Base-by-base conservation (phyloP, 176 grass and related monocot genomes). In the sorghum (Sorghum bicolor) region DNA sequence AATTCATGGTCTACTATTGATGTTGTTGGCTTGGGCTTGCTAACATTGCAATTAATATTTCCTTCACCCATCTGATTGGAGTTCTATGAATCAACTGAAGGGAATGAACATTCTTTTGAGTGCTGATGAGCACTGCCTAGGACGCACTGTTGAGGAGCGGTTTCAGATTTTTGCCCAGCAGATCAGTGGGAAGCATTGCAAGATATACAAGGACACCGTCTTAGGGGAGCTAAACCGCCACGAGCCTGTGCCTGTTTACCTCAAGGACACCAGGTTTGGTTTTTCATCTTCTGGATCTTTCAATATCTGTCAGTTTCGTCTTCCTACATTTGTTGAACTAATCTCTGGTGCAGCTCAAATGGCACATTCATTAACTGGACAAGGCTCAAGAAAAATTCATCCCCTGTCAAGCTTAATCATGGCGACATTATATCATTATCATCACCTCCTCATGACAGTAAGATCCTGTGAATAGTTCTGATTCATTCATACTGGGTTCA, bases 21-120 rank as follows among this genome's bases (percentile, higher is more conserved):
- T 75, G 16, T 47, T 71, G 41, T 13, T 10, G 19, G 15, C n/a
- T 48, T 65, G 55, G 12, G 15, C 41, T 22, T 78, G 45, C 67
- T 41, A 22, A 15, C 31, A 19, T 50, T 90, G 34, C 45, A 44
- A 73, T 74, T 33, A 43, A 72, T 83, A 19, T 53, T 87, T 48
- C 63, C 13, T 40, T 58, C 36, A 45, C 40, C 50, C 30, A 41
- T 25, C 74, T 87, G 82, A 89, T 80, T 76, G n/a, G 33, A 78
- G 19, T 71, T 19, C 75, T 77, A 55, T 72, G 6, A 37, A 63
- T 40, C 13, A 70, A 62, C 26, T 80, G 48, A 69, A 97, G 93
- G 93, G 93, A 41, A 94, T 96, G 67, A 82, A 99, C 81, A 90
- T 99, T 85, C 85, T 85, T 69, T 89, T 99, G 72, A 99, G 89